phyloP scores from a whole-genome alignment of 331 rosid species.

The Ulmus americana region DNA sequence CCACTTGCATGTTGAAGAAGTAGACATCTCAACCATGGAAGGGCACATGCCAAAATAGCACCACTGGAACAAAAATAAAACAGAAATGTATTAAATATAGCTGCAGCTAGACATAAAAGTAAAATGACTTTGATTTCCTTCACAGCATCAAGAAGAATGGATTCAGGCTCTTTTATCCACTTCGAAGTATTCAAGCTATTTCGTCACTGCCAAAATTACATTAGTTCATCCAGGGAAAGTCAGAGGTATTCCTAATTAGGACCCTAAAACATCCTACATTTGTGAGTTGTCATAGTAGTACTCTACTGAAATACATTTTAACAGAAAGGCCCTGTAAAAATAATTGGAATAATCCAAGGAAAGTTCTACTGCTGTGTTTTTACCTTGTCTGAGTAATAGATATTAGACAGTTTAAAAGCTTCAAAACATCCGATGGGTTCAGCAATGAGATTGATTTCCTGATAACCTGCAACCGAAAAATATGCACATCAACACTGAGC shows the following conservation, averaged over 20 bases:
- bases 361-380: not conserved
- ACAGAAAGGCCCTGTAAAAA: not conserved
- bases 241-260: no score
- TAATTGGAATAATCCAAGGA: not conserved
- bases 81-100: no score
- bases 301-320: no score
- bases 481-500: not conserved
- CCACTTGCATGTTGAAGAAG: conserved; percentile 68
- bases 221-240: no score
- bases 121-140: no score
- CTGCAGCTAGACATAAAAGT: no score
- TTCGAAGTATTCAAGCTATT: no score
- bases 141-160: no score
- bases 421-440: conserved; percentile 53
- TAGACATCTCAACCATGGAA: conserved; percentile 67
- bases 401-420: conserved; percentile 59
- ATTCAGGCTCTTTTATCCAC: no score
- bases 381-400: conserved; percentile 67
- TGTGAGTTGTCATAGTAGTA: no score
- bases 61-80: conserved; percentile 34
- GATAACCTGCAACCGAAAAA: conserved; percentile 51
- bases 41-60: conserved; percentile 65
- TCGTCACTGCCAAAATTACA: no score
- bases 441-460: conserved; percentile 55
- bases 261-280: no score